phyloP scores from a whole-genome alignment of 345 rosid genomes.

The Boechera stricta region DNA sequence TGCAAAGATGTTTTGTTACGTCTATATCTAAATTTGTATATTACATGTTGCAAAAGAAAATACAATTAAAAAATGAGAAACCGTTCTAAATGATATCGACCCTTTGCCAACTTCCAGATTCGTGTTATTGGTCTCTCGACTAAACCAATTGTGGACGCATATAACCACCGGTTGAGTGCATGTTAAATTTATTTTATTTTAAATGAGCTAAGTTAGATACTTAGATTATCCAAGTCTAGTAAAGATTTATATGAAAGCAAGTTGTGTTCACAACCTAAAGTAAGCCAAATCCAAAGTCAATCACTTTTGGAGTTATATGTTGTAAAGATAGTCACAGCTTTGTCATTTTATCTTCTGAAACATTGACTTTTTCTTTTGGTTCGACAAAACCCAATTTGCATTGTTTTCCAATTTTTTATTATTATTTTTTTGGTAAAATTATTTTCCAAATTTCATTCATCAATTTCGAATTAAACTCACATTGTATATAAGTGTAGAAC shows the following conservation, averaged over 20 bases:
- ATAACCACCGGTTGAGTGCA: neutral
- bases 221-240: constrained; percentile 11
- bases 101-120: neutral
- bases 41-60: neutral
- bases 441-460: neutral
- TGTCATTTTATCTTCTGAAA: constrained; percentile 21
- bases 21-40: neutral
- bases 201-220: neutral
- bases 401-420: neutral
- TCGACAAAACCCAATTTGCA: neutral
- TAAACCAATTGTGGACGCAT: neutral
- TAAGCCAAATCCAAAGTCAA: constrained; percentile 21
- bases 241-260: constrained; percentile 14
- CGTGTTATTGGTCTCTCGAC: neutral
- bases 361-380: neutral
- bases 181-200: neutral
- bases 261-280: neutral
- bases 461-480: neutral
- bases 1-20: neutral
- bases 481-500: too few relatives aligned
- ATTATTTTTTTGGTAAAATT: neutral
- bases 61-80: neutral
- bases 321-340: constrained; percentile 14
- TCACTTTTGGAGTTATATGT: constrained; percentile 31
- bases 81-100: neutral